Evolutionary conservation across 2,329 filamentous ascomycete genomes (phyloP), one percentile per base, ranked within the genome.

Genomic region (Penicillium sp.): DNA sequence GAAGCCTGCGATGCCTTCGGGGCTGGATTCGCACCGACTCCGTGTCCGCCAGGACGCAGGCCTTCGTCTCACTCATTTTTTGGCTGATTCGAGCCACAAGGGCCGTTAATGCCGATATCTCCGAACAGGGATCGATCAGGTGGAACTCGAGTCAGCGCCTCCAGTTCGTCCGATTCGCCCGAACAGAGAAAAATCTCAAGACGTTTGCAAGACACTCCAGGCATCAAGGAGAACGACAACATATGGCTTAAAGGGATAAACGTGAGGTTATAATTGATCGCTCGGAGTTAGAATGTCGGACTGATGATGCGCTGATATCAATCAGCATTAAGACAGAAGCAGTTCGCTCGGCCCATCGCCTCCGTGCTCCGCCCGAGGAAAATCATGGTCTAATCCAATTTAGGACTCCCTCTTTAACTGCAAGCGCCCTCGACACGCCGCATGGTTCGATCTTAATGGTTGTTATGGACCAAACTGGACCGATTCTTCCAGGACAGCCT

Each of bases 391-490:
- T n/a, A 54, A 44, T 52, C 55, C 50, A 21, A 15, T 50, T 48
- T 44, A 46, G 55, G 55, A 38, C 15, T 50, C 55, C 44, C 47
- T 30, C n/a, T 31, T 35, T 8, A 47, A 47, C 41, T 29, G 23
- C 21, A n/a, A 21, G 19, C 30, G 17, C 19, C 52, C n/a, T 52
- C 35, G 38, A 51, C 23, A 31, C 6, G 17, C 52, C 15, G 50
- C 41, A 56, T 63, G 48, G 54, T 53, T 41, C 61, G 58, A 52
- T 49, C 31, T 53, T 64, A 50, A 56, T 61, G 56, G 48, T 66
- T 69, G 72, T 72, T 63, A 79, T 79, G 77, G 76, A 79, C 67
- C 67, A 73, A 63, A 73, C 72, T 71, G 74, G 71, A 64, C 66
- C 72, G 49, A 70, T 62, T 68, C 66, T 69, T 62, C 67, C 71